Conservation (phyloP, 352 stramenopile species). For the Stephanocyclus meneghinianus region DNA sequence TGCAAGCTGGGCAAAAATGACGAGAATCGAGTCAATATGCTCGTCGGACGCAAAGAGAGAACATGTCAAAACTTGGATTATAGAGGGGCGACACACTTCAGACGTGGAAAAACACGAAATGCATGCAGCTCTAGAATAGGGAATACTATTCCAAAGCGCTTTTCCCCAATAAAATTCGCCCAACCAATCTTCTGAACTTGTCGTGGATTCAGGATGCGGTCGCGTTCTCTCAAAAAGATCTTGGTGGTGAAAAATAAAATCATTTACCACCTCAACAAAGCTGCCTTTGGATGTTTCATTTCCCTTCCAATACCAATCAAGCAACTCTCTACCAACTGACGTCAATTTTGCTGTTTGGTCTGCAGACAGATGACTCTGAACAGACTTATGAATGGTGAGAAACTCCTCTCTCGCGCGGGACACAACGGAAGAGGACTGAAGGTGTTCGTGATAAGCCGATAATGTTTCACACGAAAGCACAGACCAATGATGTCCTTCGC, state of each 20-base stretch:
- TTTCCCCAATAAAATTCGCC: slow-evolving; percentile 16
- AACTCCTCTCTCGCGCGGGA: slow-evolving; percentile 65
- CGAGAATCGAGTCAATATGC: slow-evolving; percentile 36
- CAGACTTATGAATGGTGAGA: slow-evolving; percentile 34
- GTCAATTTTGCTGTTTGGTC: slow-evolving; percentile 39
- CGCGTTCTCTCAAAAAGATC: slow-evolving; percentile 26
- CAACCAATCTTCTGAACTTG: neutral
- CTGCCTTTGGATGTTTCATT: slow-evolving; percentile 46
- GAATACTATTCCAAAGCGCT: slow-evolving; percentile 43
- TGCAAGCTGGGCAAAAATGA: slow-evolving; percentile 40
- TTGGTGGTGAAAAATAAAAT: slow-evolving; percentile 66
- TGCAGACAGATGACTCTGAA: slow-evolving; percentile 13
- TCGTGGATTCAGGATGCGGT: neutral
- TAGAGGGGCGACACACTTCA: slow-evolving; percentile 47
- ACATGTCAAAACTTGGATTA: slow-evolving; percentile 51
- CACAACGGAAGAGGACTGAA: slow-evolving; percentile 75
- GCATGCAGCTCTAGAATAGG: slow-evolving; percentile 34
- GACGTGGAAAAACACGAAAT: slow-evolving; percentile 13
- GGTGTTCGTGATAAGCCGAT: slow-evolving; percentile 62
- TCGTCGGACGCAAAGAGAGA: slow-evolving; percentile 42
- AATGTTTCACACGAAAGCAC: slow-evolving; percentile 59
- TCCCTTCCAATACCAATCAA: slow-evolving; percentile 62
- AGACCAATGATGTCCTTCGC: slow-evolving; percentile 69
- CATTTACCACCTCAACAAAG: slow-evolving; percentile 69
- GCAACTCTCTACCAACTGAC: slow-evolving; percentile 50